phyloP scores from a whole-genome alignment of 177 flowering plant species.

The Telopea speciosissima region DNA sequence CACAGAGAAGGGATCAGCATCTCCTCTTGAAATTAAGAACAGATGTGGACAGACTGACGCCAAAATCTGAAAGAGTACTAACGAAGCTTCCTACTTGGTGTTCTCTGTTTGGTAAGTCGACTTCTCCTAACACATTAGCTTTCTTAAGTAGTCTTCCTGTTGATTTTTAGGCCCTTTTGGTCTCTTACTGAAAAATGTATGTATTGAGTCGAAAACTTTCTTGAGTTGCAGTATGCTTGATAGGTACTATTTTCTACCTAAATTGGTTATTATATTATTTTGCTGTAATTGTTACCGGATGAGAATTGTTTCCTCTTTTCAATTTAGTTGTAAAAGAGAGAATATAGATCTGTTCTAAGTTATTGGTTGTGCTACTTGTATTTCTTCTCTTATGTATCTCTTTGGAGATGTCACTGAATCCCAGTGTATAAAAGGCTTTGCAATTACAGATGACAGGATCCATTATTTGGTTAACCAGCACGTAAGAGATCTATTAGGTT shows the following conservation, averaged over 20 bases:
- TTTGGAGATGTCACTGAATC: too few species aligned
- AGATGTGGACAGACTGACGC: constrained; percentile 69
- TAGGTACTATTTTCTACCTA: background rate
- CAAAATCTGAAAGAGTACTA: constrained; percentile 46
- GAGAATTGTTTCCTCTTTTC: background rate
- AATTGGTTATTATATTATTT: background rate
- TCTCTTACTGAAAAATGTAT: background rate
- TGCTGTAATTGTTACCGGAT: background rate
- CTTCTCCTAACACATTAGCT: constrained; percentile 66
- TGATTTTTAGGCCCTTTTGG: constrained; percentile 30
- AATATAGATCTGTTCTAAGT: too few species aligned
- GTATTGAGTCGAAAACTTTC: background rate
- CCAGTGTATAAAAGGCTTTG: too few species aligned
- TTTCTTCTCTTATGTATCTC: too few species aligned
- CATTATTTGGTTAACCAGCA: too few species aligned
- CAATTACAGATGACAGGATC: too few species aligned
- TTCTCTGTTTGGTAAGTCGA: constrained; percentile 82
- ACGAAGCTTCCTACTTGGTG: constrained; percentile 86
- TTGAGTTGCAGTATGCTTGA: background rate
- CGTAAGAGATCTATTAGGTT: too few species aligned
- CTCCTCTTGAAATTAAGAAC: constrained; percentile 68
- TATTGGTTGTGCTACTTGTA: too few species aligned
- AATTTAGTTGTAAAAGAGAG: background rate
- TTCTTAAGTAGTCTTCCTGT: constrained; percentile 64
- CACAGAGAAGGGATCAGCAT: constrained; percentile 4